phyloP scores from a whole-genome alignment of 306 rosid species.

The Fragaria nilgerrensis region DNA sequence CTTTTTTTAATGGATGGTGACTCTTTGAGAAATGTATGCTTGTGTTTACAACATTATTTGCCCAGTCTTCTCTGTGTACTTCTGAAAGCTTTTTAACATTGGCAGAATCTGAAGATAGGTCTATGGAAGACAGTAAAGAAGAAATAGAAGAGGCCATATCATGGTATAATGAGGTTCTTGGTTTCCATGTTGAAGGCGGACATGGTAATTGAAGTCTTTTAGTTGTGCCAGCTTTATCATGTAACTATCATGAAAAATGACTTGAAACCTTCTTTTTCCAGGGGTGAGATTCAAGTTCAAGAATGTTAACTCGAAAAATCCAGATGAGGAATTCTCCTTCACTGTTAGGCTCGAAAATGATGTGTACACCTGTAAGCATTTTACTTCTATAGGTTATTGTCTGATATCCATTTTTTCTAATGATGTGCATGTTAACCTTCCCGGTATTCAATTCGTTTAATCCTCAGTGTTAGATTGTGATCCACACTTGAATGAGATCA shows the following conservation, averaged over 20 bases:
- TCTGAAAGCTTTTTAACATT: constrained; percentile 24
- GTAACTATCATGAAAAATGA: constrained; percentile 14
- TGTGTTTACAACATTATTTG: not conserved
- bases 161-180: constrained; percentile 85
- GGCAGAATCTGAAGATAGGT: constrained; percentile 55
- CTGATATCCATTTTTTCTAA: constrained; percentile 8
- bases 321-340: constrained; percentile 59
- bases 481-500: constrained; percentile 51
- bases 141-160: constrained; percentile 63
- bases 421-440: constrained; percentile 18
- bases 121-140: constrained; percentile 32
- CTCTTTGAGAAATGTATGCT: not conserved
- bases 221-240: constrained; percentile 7
- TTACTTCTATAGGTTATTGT: constrained; percentile 17
- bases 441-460: not conserved
- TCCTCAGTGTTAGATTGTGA: constrained; percentile 71
- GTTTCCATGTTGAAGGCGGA: constrained; percentile 79
- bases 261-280: constrained; percentile 25
- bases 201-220: constrained; percentile 53
- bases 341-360: constrained; percentile 62
- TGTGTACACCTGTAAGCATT: constrained; percentile 63
- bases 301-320: constrained; percentile 49
- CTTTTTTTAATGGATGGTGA: not conserved
- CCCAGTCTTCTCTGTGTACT: not conserved
- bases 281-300: constrained; percentile 84